Evolutionary conservation across 192 early-diverging fungal species (phyloP), one percentile per base, ranked within the genome.

Genomic region (Entrophospora sp.): DNA sequence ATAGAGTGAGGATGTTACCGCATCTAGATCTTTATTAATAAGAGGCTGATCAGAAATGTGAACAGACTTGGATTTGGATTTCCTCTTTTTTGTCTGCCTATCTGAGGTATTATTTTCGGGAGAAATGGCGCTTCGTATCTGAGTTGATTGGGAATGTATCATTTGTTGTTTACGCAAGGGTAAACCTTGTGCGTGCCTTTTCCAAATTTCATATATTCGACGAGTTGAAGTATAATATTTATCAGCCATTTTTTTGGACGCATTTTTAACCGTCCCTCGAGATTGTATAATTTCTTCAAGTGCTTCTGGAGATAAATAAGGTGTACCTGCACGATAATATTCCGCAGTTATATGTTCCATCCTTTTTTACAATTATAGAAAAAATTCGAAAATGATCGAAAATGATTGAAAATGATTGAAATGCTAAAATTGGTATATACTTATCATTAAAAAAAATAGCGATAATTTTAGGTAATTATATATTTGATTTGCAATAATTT

Each of bases 141-240:
- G n/a, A n/a, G n/a, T n/a, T n/a, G n/a, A n/a, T n/a, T n/a, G n/a
- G n/a, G n/a, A n/a, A n/a, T n/a, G n/a, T n/a, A n/a, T n/a, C n/a
- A n/a, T n/a, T n/a, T n/a, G n/a, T n/a, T n/a, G n/a, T n/a, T n/a
- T n/a, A n/a, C n/a, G n/a, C n/a, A n/a, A n/a, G n/a, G n/a, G n/a
- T n/a, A n/a, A n/a, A n/a, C n/a, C n/a, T n/a, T n/a, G n/a, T n/a
- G n/a, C n/a, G n/a, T n/a, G n/a, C n/a, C n/a, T n/a, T n/a, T n/a
- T n/a, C 42, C 42, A 61, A 28, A 61, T 61, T 44, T 61, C 24
- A 61, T 43, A 61, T 27, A 61, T 61, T 61, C 40, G 40, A n/a
- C 24, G 59, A 61, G 59, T 61, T 61, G 40, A 61, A 61, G 59
- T 61, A 44, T 44, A 3, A 61, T 61, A 61, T 61, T 44, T 61